phyloP scores from a whole-genome alignment of 192 early-diverging fungal species.

The Rhizophagus clarus region DNA sequence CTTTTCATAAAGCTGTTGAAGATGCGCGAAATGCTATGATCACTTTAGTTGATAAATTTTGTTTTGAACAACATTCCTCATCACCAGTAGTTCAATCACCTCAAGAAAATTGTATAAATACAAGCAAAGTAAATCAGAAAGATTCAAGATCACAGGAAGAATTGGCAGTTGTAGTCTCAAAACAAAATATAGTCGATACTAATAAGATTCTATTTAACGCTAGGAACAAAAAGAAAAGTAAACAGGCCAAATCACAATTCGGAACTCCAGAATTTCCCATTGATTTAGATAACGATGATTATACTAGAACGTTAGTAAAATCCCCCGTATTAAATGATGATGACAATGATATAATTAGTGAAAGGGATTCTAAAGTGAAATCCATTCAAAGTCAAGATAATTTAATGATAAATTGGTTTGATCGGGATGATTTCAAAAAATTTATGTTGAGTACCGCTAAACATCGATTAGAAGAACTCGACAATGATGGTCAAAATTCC shows the following conservation, averaged over 20 bases:
- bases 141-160: neutral
- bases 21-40: neutral
- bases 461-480: neutral
- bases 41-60: neutral
- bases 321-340: neutral
- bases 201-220: no score
- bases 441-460: neutral
- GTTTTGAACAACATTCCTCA: neutral
- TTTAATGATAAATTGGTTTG: neutral
- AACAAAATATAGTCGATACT: no score
- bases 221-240: neutral
- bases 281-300: neutral
- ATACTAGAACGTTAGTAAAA: neutral
- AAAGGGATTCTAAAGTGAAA: neutral
- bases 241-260: neutral
- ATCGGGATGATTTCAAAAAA: neutral
- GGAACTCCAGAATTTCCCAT: neutral
- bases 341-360: neutral
- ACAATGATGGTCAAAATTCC: neutral
- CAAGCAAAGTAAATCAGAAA: neutral
- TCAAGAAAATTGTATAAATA: no score
- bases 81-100: neutral
- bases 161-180: neutral
- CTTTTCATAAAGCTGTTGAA: neutral
- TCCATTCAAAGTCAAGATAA: neutral